Evolutionary conservation across 2,329 filamentous ascomycete genomes (phyloP), one percentile per base, ranked within the genome.

Genomic region (Fusarium nematophilum): DNA sequence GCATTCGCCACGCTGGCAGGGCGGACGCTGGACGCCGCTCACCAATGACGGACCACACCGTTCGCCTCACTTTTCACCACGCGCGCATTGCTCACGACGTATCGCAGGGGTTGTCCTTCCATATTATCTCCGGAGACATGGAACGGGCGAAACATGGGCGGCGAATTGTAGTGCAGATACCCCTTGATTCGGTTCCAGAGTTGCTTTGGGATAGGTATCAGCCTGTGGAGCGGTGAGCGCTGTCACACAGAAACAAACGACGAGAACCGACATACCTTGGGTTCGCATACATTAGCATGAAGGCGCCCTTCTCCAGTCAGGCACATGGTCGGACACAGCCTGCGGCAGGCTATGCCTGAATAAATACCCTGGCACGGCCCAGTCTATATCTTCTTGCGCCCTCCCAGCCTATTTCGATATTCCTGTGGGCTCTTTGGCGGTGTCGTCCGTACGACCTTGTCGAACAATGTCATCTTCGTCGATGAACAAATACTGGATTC

Each of bases 401-500:
- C 58, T 44, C 44, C 51, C 49, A 54, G 55, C 48, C 54, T 50
- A 57, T 54, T 46, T 59, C 37, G 52, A 40, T 27, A 52, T 52
- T 40, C 52, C 17, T 27, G 52, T 49, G 37, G 49, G 34, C 45
- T 53, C 51, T 25, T 50, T 29, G 46, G 39, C 49, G 56, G 40
- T 42, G 59, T 49, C 59, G 40, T 48, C 45, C 44, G 48, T 59
- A 52, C 56, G 39, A 55, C 53, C 46, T 59, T 33, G 53, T 47
- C 47, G 25, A 40, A 46, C 48, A 45, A 69, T 72, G 70, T 68
- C 71, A 34, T 70, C 65, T 31, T 56, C 57, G 5, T 44, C 67
- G 46, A 79, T 84, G 76, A 86, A 86, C 72, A 80, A 78, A 67
- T 87, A 86, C 72, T 87, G 84, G 84, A 86, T 87, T 56, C 83